These are phyloP conservation scores for Melastoma candidum DNA, from an alignment of 441 rosid species.

Conservation along the genomic window DNA sequence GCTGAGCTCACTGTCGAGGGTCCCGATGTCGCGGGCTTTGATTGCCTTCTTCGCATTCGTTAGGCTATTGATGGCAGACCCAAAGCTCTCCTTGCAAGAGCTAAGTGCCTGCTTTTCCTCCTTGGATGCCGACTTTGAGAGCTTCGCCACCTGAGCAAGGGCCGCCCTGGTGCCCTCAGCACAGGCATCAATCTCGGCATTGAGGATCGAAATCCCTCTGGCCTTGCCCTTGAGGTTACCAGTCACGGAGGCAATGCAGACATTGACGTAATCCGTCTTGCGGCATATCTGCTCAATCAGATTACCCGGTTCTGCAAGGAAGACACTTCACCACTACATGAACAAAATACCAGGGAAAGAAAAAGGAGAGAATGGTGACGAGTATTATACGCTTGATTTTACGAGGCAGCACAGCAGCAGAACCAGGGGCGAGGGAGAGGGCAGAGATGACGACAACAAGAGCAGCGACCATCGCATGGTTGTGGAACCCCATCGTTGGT, in stretches of 20 bases:
- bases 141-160: background rate
- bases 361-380: too few species aligned
- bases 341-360: too few species aligned
- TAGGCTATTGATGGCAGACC: background rate
- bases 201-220: background rate
- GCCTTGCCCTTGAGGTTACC: conserved; percentile 1
- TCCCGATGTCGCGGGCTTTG: background rate
- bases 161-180: background rate
- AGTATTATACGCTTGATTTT: too few species aligned
- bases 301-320: too few species aligned
- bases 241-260: background rate
- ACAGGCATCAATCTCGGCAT: conserved; percentile 2
- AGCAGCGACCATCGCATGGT: too few species aligned
- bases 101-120: background rate
- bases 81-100: background rate
- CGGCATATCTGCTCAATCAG: background rate
- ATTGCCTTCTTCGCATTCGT: background rate
- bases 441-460: too few species aligned
- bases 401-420: too few species aligned
- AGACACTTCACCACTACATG: too few species aligned
- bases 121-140: background rate
- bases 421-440: too few species aligned
- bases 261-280: conserved; percentile 1
- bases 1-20: conserved; percentile 6
- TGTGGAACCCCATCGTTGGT: too few species aligned